Evolutionary conservation across 2,329 filamentous ascomycete species (phyloP), one percentile per base, ranked within the genome.

Genomic region (Cladobotryum protrusum): DNA sequence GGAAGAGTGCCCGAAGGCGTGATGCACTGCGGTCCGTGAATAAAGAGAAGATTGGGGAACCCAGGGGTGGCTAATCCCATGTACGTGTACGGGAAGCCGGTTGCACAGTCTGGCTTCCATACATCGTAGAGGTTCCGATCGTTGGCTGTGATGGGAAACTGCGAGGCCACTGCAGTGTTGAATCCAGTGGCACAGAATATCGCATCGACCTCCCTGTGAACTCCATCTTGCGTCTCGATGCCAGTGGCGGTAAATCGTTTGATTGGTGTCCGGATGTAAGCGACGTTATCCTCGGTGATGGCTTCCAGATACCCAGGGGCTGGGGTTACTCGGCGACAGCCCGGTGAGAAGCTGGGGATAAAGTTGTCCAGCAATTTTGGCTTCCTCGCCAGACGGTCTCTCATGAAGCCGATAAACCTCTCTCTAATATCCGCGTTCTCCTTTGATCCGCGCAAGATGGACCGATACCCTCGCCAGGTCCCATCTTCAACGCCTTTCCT

Each of bases 141-240:
- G 24, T 29, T 29, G 24, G 24, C 24, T 8, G 2, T 6, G 4
- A 43, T 19, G 18, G 40, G 11, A 56, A 87, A 87, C 0, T 75
- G 75, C 0, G 81, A 81, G 0, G 76, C 67, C 63, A 77, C 71
- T 54, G 80, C 74, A 13, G 75, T 72, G 55, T 85, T 82, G 9
- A 82, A 81, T 1, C 85, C 85, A 0, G 85, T 88, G 1, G 83
- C 80, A 58, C 83, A 87, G 56, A 88, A 79, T 5, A 86, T 69
- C 11, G 79, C 78, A 52, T 86, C 83, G 0, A 84, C 79, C n/a
- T 78, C 71, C 4, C 80, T 68, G 32, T 77, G 69, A 0, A 60
- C 61, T 1, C 81, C 82, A 8, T 29, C 24, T 29, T 29, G 24
- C 24, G 24, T 29, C 24, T 29, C 24, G 24, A 29, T 29, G 11